Base-by-base conservation (phyloP, 768 basidiomycete genomes). In the Porphyrellus cyaneotinctus region DNA sequence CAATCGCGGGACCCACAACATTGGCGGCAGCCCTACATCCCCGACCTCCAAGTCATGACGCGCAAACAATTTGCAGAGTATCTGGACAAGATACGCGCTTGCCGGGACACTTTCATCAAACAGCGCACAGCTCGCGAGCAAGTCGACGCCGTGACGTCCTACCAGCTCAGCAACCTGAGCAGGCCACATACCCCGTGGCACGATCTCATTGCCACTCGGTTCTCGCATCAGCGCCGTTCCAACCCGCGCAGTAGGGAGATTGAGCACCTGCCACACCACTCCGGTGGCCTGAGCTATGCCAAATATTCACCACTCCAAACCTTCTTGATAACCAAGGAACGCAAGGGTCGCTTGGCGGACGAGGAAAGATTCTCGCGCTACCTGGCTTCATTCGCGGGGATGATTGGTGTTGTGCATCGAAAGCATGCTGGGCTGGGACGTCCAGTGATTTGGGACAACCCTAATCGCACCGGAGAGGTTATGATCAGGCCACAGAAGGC, bases 11-110 rank as follows among this genome's bases (percentile, higher is more conserved):
- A 43, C 44, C 49, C 64, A 17, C 51, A 57, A 17, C 47, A 43
- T 5, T 64, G 56, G 61, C 68, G 68, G 17, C 50, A 47, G 22
- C 41, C 59, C 14, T 69, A 75, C 61, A 67, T 75, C 7, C 76
- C 73, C 1, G 88, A 88, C 62, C 68, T 85, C 57, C 62, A 79
- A 22, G 74, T 78, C 32, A 91, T 91, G 87, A 68, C 76, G 14
- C 74, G 74, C 7, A 64, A 62, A 37, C 70, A 84, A 60, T 90
- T 90, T 71, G 60, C 74, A 43, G 68, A 70, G 10, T 87, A 88
- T 65, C 69, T 91, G 37, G 59, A 70, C n/a, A 76, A 77, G 50
- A 70, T 90, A 43, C 81, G 88, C 28, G 56, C 70, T 17, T 62
- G 78, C 47, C 78, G 88, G 3, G 76, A 80, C 2, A 64, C 72